Percentiles rank a stretch among this genome's conserved stretches.
Conservation (phyloP, 495 filamentous ascomycete species). For the Podospora pseudopauciseta region DNA sequence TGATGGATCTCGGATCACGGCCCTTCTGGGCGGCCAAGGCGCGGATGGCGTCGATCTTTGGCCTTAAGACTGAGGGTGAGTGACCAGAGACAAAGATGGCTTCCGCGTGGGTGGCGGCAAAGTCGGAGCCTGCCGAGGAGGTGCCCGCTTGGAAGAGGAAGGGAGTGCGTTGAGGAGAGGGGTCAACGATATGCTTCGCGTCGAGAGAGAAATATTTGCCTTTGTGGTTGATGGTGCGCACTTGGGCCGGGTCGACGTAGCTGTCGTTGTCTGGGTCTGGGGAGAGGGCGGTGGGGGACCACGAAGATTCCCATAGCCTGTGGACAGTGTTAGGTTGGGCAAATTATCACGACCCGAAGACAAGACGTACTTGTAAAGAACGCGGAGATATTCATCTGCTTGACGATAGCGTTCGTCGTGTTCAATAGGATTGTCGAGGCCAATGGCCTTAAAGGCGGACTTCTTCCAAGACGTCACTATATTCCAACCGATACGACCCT, state of each 20-base stretch:
- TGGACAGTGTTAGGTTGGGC: neutral
- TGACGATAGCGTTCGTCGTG: slow-evolving; percentile 60
- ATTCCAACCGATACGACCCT: slow-evolving; percentile 61
- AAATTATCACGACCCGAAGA: neutral
- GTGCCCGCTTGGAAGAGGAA: slow-evolving; percentile 64
- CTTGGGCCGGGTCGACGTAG: slow-evolving; percentile 53
- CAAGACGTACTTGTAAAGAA: slow-evolving; percentile 51
- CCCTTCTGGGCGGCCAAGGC: slow-evolving; percentile 48
- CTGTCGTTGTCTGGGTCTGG: slow-evolving; percentile 48
- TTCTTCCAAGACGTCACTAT: slow-evolving; percentile 63
- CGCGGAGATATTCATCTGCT: slow-evolving; percentile 58
- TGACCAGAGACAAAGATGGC: slow-evolving; percentile 60
- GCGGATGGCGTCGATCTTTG: slow-evolving; percentile 55
- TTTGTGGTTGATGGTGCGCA: slow-evolving; percentile 57
- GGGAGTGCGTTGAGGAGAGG: slow-evolving; percentile 60
- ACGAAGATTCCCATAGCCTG: slow-evolving; percentile 60
- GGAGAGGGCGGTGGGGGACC: slow-evolving; percentile 52
- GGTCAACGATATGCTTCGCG: slow-evolving; percentile 54
- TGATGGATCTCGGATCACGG: slow-evolving; percentile 54
- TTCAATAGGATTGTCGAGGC: slow-evolving; percentile 52
- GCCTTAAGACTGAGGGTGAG: slow-evolving; percentile 46
- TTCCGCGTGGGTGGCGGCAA: slow-evolving; percentile 60
- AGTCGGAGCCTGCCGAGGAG: slow-evolving; percentile 53
- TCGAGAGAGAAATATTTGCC: slow-evolving; percentile 56
- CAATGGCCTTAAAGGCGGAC: slow-evolving; percentile 56